phyloP scores from a whole-genome alignment of 352 stramenopile species.

The Pythium brachiatum region DNA sequence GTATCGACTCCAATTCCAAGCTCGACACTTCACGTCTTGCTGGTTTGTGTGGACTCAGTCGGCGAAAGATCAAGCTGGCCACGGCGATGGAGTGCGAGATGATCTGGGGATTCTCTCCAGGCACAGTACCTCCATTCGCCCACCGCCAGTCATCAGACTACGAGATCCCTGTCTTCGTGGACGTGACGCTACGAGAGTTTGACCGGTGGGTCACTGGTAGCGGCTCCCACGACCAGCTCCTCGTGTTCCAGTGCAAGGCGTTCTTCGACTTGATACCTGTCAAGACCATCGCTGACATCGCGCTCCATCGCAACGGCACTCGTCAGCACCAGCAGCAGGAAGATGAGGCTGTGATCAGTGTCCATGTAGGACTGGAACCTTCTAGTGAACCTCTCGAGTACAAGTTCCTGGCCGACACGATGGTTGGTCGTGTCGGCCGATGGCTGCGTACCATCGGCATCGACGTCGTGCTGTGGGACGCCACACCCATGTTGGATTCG shows the following conservation, averaged over 20 bases:
- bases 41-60: slow-evolving; percentile 42
- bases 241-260: slow-evolving; percentile 37
- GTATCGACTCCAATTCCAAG: slow-evolving; percentile 53
- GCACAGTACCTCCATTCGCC: slow-evolving; percentile 61
- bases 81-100: slow-evolving; percentile 51
- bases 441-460: slow-evolving; percentile 78
- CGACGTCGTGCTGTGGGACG: slow-evolving; percentile 70
- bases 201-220: slow-evolving; percentile 46
- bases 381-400: slow-evolving; percentile 25
- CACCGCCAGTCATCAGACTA: slow-evolving; percentile 22
- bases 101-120: slow-evolving; percentile 62
- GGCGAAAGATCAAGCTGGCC: slow-evolving; percentile 68
- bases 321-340: neutral
- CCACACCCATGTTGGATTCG: slow-evolving; percentile 24
- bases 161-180: slow-evolving; percentile 38
- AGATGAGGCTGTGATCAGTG: neutral
- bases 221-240: slow-evolving; percentile 39
- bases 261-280: slow-evolving; percentile 45
- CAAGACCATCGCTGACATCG: slow-evolving; percentile 38
- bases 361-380: neutral
- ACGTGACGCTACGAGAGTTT: slow-evolving; percentile 32
- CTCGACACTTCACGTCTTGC: slow-evolving; percentile 61
- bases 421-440: slow-evolving; percentile 67
- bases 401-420: slow-evolving; percentile 76
- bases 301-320: slow-evolving; percentile 20